phyloP scores from a whole-genome alignment of 495 filamentous ascomycete genomes.

The Neurospora sp. region DNA sequence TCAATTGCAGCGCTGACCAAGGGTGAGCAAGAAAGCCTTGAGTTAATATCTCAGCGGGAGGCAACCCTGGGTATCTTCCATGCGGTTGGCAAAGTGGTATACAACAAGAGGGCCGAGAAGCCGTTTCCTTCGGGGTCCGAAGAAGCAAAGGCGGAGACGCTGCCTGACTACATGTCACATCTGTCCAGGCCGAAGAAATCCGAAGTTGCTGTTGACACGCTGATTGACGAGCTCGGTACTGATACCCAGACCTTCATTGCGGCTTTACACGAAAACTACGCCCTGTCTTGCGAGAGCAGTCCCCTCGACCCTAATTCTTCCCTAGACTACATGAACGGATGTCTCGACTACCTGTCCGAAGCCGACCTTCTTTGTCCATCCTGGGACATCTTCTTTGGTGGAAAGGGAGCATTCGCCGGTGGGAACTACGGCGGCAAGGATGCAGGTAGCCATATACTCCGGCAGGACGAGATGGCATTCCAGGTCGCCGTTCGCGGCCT shows the following conservation, averaged over 20 bases:
- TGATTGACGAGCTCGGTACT: conserved; percentile 83
- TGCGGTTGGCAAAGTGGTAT: conserved; percentile 86
- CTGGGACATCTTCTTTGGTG: conserved; percentile 44
- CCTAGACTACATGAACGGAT: conserved; percentile 59
- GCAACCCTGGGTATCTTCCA: conserved; percentile 88
- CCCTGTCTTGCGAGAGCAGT: conserved; percentile 62
- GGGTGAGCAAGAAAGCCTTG: conserved; percentile 61
- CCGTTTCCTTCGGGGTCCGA: conserved; percentile 18
- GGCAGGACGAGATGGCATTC: conserved; percentile 88
- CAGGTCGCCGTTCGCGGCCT: conserved; percentile 78
- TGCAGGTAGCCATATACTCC: conserved; percentile 57
- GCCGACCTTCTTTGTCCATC: conserved; percentile 68
- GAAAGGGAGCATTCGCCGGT: conserved; percentile 29
- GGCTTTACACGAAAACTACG: conserved; percentile 92
- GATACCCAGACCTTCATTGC: conserved; percentile 81
- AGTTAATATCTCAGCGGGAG: conserved; percentile 73
- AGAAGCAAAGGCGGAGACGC: conserved; percentile 30
- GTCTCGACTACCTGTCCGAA: conserved; percentile 77
- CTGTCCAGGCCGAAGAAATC: conserved; percentile 54
- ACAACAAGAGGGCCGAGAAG: conserved; percentile 69
- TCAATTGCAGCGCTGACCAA: conserved; percentile 49
- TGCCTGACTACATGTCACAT: conserved; percentile 54
- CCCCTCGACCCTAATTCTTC: conserved; percentile 35
- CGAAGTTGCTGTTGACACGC: conserved; percentile 58
- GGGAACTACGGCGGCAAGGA: conserved; percentile 34